A percentile compares a stretch with the other conserved stretches of the same genome.
phyloP scores from a whole-genome alignment of 2,329 filamentous ascomycete genomes.

The Colletotrichum melonis region DNA sequence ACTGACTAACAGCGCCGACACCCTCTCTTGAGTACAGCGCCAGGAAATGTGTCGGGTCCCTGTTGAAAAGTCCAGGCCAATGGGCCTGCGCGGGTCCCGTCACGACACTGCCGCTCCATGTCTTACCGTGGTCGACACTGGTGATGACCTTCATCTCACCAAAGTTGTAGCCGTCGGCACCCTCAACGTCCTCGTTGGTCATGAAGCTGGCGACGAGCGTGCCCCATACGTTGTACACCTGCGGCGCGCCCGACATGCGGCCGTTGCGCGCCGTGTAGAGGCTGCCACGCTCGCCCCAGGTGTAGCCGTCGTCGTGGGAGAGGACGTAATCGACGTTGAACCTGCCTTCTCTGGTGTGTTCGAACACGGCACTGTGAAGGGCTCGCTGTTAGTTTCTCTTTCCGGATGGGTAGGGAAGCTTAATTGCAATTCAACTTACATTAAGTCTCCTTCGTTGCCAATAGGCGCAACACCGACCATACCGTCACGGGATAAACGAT shows the following conservation, averaged over 20 bases:
- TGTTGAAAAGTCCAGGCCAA: slow-evolving; percentile 46
- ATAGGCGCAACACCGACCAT: no score
- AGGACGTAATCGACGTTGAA: slow-evolving; percentile 48
- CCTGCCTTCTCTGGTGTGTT: no score
- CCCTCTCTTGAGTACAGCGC: slow-evolving; percentile 43
- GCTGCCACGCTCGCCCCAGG: slow-evolving; percentile 50
- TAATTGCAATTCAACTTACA: no score
- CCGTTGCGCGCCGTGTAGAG: slow-evolving; percentile 50
- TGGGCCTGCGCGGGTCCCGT: slow-evolving; percentile 41
- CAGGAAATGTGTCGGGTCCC: slow-evolving; percentile 39
- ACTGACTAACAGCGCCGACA: slow-evolving; percentile 41
- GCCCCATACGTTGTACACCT: slow-evolving; percentile 47
- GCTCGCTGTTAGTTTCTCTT: no score
- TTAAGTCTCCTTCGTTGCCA: no score
- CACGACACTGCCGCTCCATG: slow-evolving; percentile 42
- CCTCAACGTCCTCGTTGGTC: slow-evolving; percentile 54
- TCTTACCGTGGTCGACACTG: slow-evolving; percentile 40
- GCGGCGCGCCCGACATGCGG: slow-evolving; percentile 52
- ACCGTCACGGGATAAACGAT: no score
- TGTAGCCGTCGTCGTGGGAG: slow-evolving; percentile 52
- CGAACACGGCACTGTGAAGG: no score
- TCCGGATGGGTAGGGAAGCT: no score
- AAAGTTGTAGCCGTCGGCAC: slow-evolving; percentile 37
- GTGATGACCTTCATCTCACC: slow-evolving; percentile 44
- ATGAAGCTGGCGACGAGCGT: slow-evolving; percentile 56